phyloP scores from a whole-genome alignment of 371 early-diverging fungal species.

The Mortierella sp. region DNA sequence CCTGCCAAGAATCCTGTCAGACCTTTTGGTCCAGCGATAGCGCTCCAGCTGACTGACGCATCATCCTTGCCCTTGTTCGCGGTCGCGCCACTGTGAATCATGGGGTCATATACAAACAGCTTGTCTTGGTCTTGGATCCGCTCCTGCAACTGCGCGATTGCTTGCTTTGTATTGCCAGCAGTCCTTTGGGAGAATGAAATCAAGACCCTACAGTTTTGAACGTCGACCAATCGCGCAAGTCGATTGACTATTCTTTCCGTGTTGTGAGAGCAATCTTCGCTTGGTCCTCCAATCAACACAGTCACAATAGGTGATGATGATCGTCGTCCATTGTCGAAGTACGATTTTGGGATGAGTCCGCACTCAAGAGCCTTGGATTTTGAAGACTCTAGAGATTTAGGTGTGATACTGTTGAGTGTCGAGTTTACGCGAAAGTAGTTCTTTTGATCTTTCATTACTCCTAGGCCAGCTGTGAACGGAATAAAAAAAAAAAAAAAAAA shows the following conservation, averaged over 20 bases:
- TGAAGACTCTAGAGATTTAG: slow-evolving; percentile 18
- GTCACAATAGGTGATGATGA: slow-evolving; percentile 22
- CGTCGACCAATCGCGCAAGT: slow-evolving; percentile 29
- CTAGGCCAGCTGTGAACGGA: slow-evolving; percentile 23
- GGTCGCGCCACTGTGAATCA: background rate
- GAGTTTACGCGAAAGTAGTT: slow-evolving; percentile 49
- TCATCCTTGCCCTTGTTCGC: background rate
- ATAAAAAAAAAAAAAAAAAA: background rate
- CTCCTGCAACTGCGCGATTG: slow-evolving; percentile 9
- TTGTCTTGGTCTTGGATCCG: slow-evolving; percentile 26
- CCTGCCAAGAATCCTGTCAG: slow-evolving; percentile 13
- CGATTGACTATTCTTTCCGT: slow-evolving; percentile 41
- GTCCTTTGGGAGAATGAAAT: slow-evolving; percentile 44
- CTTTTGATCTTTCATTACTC: slow-evolving; percentile 54
- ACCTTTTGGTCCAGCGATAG: slow-evolving; percentile 19
- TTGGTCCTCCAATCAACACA: slow-evolving; percentile 49
- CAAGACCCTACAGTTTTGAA: slow-evolving; percentile 40
- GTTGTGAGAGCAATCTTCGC: slow-evolving; percentile 44
- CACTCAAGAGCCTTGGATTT: slow-evolving; percentile 15
- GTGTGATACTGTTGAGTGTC: slow-evolving; percentile 39
- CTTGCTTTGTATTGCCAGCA: slow-evolving; percentile 24
- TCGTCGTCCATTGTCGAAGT: background rate
- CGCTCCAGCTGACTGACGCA: slow-evolving; percentile 4
- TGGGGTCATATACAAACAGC: slow-evolving; percentile 46
- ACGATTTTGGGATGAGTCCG: slow-evolving; percentile 33